Conservation (phyloP, 331 rosid species). For the Quercus lobata region DNA sequence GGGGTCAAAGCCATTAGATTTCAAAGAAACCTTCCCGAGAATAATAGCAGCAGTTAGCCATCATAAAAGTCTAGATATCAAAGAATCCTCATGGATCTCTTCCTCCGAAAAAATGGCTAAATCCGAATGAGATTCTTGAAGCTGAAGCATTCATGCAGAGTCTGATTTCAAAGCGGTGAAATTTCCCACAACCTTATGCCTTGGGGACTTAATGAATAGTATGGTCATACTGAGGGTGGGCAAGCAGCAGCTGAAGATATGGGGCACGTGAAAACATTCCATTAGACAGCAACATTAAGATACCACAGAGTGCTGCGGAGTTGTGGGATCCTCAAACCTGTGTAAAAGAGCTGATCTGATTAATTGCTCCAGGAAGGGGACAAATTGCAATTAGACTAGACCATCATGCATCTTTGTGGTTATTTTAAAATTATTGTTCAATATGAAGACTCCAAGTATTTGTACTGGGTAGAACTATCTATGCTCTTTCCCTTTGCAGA, state of each 20-base stretch:
- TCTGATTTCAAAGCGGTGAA: conserved; percentile 47
- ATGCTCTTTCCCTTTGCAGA: conserved; percentile 31
- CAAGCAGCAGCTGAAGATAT: conserved; percentile 68
- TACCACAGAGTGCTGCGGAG: conserved; percentile 47
- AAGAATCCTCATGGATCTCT: conserved; percentile 22
- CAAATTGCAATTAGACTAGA: conserved; percentile 45
- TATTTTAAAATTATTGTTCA: conserved; percentile 53
- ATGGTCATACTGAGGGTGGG: conserved; percentile 82
- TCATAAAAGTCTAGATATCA: conserved; percentile 49
- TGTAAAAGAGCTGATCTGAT: conserved; percentile 57
- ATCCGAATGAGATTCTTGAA: no score
- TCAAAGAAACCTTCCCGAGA: conserved; percentile 50
- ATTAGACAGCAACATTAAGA: conserved; percentile 44
- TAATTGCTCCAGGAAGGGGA: conserved; percentile 69
- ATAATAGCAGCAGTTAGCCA: conserved; percentile 70
- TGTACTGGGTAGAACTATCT: conserved; percentile 39
- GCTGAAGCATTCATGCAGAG: conserved; percentile 26
- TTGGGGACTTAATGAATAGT: conserved; percentile 41
- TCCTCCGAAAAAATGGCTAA: not conserved
- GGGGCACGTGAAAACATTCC: conserved; percentile 49
- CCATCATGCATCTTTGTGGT: conserved; percentile 39
- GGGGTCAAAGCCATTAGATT: conserved; percentile 25
- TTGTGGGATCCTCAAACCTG: conserved; percentile 66
- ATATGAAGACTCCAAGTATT: conserved; percentile 46
- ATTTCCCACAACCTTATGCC: conserved; percentile 48